Conservation (phyloP, 2,329 filamentous ascomycete genomes). For the Mycosphaerelloides madeirae region DNA sequence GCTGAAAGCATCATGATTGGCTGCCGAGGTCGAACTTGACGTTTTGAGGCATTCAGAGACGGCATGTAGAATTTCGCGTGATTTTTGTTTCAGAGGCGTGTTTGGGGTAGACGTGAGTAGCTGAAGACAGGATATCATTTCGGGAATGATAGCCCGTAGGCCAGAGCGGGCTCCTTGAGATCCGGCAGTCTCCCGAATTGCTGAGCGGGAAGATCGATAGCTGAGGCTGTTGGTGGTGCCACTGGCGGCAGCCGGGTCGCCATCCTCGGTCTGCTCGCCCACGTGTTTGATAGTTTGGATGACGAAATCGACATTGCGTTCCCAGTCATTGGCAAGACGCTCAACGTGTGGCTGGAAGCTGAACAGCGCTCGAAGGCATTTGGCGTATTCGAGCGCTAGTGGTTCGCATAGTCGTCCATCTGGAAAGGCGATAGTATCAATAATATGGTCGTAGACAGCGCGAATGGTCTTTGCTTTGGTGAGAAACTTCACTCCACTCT, state of each 20-base stretch:
- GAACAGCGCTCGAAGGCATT: conserved; percentile 65
- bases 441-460: conserved; percentile 75
- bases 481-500: conserved; percentile 58
- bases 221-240: conserved; percentile 18
- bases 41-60: conserved; percentile 50
- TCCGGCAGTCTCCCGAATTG: conserved; percentile 16
- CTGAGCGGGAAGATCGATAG: conserved; percentile 23
- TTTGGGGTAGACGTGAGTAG: conserved; percentile 29
- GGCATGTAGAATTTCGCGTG: conserved; percentile 15
- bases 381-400: conserved; percentile 72
- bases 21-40: conserved; percentile 22
- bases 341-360: conserved; percentile 74
- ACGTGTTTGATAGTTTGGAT: conserved; percentile 51
- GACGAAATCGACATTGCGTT: conserved; percentile 65
- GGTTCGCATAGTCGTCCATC: conserved; percentile 62
- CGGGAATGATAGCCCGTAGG: conserved; percentile 25
- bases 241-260: conserved; percentile 7
- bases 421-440: conserved; percentile 58
- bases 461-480: conserved; percentile 74
- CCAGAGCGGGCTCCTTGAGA: conserved; percentile 22
- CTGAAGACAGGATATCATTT: conserved; percentile 27
- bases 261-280: conserved; percentile 17
- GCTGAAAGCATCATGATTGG: conserved; percentile 69
- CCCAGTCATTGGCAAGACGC: conserved; percentile 53
- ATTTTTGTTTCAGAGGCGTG: conserved; percentile 22